Conservation (phyloP, 176 grass and related monocot species). For the Hordeum vulgare region DNA sequence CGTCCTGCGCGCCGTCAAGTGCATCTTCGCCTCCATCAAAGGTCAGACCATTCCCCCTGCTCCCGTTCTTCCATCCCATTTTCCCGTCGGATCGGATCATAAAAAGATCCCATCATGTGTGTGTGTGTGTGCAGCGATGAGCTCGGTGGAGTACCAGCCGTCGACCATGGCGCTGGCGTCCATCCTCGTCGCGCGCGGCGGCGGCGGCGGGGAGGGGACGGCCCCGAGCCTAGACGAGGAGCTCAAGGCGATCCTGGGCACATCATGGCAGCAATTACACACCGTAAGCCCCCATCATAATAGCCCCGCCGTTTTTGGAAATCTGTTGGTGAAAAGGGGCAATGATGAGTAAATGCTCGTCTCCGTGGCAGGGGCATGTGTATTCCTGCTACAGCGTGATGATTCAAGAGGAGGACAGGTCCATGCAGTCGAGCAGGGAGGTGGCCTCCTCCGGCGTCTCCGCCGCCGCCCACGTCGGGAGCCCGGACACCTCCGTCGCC, state of each 20-base stretch:
- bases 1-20: slow-evolving; percentile 42
- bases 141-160: slow-evolving; percentile 45
- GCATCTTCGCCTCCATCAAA: slow-evolving; percentile 57
- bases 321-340: slow-evolving; percentile 28
- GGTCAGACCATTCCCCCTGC: not conserved
- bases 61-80: not conserved
- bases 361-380: slow-evolving; percentile 56
- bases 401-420: slow-evolving; percentile 49
- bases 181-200: slow-evolving; percentile 34
- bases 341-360: slow-evolving; percentile 52
- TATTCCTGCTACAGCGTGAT: slow-evolving; percentile 90
- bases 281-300: slow-evolving; percentile 39
- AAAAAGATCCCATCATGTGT: not conserved
- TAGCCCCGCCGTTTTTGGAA: not conserved
- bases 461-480: slow-evolving; percentile 20
- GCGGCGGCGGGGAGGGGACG: slow-evolving; percentile 13
- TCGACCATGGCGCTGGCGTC: slow-evolving; percentile 70
- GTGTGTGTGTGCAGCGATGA: slow-evolving; percentile 47
- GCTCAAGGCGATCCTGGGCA: slow-evolving; percentile 40
- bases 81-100: not conserved
- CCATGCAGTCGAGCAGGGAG: slow-evolving; percentile 35
- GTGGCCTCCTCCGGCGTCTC: slow-evolving; percentile 40
- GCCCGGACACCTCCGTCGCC: slow-evolving; percentile 22
- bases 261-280: slow-evolving; percentile 50
- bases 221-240: slow-evolving; percentile 40